phyloP scores from a whole-genome alignment of 495 filamentous ascomycete species.

The Penicillium coprophilum region DNA sequence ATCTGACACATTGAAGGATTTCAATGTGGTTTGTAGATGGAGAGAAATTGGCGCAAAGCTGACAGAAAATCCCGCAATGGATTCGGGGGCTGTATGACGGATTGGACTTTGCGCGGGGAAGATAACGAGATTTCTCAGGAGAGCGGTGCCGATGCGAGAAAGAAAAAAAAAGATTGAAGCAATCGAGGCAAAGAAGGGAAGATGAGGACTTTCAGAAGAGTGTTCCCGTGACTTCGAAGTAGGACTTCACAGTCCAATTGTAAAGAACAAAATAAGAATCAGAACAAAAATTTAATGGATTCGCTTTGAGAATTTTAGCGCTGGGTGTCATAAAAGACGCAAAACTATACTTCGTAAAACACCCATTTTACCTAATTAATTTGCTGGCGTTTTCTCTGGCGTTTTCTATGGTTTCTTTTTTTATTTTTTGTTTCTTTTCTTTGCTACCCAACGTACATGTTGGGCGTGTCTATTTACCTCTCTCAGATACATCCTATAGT shows the following conservation, averaged over 20 bases:
- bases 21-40: constrained; percentile 6
- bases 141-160: background rate
- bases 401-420: too few relatives aligned
- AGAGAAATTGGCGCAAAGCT: constrained; percentile 18
- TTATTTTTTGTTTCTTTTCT: background rate
- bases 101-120: too few relatives aligned
- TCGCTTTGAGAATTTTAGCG: constrained; percentile 4
- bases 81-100: constrained; percentile 24
- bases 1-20: constrained; percentile 31
- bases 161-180: constrained; percentile 10
- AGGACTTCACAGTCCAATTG: constrained; percentile 25
- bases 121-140: constrained; percentile 13
- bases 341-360: constrained; percentile 18
- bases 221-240: constrained; percentile 41
- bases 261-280: background rate
- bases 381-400: background rate
- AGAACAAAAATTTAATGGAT: background rate
- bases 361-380: constrained; percentile 23
- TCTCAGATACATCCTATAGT: too few relatives aligned
- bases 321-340: background rate
- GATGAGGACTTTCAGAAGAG: constrained; percentile 10
- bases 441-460: constrained; percentile 11
- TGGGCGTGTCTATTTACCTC: background rate
- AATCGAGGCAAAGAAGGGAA: constrained; percentile 12
- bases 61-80: constrained; percentile 30